Conservation (phyloP, 1,139 yeast species). For the Yamadazyma aaseri region DNA sequence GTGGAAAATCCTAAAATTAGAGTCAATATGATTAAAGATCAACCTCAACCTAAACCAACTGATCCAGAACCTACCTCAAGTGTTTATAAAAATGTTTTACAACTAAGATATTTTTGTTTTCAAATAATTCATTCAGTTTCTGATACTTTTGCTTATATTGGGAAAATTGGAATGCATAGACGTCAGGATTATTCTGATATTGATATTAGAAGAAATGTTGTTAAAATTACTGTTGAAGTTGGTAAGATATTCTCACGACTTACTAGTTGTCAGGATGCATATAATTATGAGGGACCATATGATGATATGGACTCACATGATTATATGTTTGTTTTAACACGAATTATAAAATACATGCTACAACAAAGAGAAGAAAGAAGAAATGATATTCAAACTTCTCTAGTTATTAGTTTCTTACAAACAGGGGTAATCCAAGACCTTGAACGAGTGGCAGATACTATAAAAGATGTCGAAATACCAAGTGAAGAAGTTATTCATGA, state of each 20-base stretch:
- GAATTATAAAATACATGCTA: slow-evolving; percentile 27
- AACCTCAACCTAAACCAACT: slow-evolving; percentile 21
- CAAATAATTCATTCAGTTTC: slow-evolving; percentile 52
- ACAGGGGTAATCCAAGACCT: slow-evolving; percentile 37
- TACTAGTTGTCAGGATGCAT: slow-evolving; percentile 22
- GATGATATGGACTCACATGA: slow-evolving; percentile 15
- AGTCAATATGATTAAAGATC: slow-evolving; percentile 34
- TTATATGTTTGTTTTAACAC: slow-evolving; percentile 30
- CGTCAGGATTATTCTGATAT: slow-evolving; percentile 40
- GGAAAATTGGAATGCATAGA: slow-evolving; percentile 43
- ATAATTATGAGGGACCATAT: slow-evolving; percentile 19
- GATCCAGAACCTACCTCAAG: slow-evolving; percentile 41
- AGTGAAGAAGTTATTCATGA: background rate
- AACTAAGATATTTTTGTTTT: slow-evolving; percentile 50
- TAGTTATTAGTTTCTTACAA: slow-evolving; percentile 48
- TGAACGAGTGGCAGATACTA: slow-evolving; percentile 11
- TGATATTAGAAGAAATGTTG: slow-evolving; percentile 37
- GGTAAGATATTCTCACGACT: slow-evolving; percentile 29
- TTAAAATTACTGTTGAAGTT: slow-evolving; percentile 38
- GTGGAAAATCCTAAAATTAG: slow-evolving; percentile 36
- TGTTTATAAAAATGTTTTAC: slow-evolving; percentile 59
- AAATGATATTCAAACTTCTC: slow-evolving; percentile 39
- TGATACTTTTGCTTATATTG: slow-evolving; percentile 37
- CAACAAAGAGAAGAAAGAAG: slow-evolving; percentile 32
- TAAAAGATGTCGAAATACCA: background rate